These are phyloP conservation scores for Meyerozyma athensensis DNA, from an alignment of 1,139 yeast genomes.

Conservation along the genomic window DNA sequence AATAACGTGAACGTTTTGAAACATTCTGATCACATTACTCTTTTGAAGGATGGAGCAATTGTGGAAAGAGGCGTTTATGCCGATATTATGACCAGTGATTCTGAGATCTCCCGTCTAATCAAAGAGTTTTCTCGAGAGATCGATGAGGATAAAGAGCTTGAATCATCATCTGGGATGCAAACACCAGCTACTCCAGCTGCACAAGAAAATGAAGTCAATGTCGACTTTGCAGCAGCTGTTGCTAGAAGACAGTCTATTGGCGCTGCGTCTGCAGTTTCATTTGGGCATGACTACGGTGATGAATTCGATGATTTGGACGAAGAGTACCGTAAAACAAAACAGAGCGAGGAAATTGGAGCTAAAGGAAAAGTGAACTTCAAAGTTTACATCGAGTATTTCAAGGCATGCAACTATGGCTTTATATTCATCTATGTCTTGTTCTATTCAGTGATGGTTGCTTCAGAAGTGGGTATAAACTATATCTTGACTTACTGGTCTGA, in stretches of 20 bases:
- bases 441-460: conserved; percentile 17
- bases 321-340: conserved; percentile 20
- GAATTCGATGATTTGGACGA: conserved; percentile 14
- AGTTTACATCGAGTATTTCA: conserved; percentile 29
- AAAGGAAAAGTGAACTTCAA: conserved; percentile 31
- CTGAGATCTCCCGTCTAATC: conserved; percentile 21
- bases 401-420: conserved; percentile 30
- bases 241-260: background rate
- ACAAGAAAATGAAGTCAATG: background rate
- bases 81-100: conserved; percentile 17
- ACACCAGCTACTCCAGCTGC: background rate
- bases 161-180: background rate
- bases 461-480: conserved; percentile 26
- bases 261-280: conserved; percentile 20
- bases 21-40: conserved; percentile 28
- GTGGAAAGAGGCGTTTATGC: conserved; percentile 28
- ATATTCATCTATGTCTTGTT: conserved; percentile 23
- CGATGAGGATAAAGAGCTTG: conserved; percentile 10
- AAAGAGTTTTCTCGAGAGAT: conserved; percentile 22
- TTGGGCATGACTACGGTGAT: conserved; percentile 18
- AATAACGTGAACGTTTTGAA: conserved; percentile 25
- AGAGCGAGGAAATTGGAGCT: conserved; percentile 25
- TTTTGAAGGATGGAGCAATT: conserved; percentile 23
- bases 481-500: conserved; percentile 39
- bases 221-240: background rate